These are phyloP conservation scores for Picochlorum sp. DNA, from an alignment of 139 green algal genomes.

Conservation along the genomic window DNA sequence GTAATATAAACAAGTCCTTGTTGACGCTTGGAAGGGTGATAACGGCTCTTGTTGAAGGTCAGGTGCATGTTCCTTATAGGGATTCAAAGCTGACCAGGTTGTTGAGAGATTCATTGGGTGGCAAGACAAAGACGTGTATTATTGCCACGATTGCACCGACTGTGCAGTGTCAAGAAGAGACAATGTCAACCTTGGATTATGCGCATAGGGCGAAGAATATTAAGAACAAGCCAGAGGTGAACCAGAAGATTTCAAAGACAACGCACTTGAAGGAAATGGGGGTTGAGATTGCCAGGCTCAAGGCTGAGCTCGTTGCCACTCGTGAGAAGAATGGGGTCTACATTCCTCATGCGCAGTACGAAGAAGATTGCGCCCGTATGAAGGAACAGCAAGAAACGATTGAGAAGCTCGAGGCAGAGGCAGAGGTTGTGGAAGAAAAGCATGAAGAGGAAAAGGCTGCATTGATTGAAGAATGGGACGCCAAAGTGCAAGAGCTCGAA, in stretches of 20 bases:
- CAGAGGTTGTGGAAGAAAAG: slow-evolving; percentile 14
- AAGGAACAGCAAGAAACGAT: slow-evolving; percentile 41
- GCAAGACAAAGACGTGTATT: slow-evolving; percentile 90
- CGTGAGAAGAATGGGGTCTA: slow-evolving; percentile 82
- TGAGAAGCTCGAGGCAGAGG: slow-evolving; percentile 42
- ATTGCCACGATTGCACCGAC: slow-evolving; percentile 96
- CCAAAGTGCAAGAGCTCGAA: slow-evolving; percentile 7
- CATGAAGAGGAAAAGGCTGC: slow-evolving; percentile 19
- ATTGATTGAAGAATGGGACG: slow-evolving; percentile 8
- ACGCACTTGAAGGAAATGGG: slow-evolving; percentile 94
- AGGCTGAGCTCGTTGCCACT: slow-evolving; percentile 54
- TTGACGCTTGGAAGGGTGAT: slow-evolving; percentile 96
- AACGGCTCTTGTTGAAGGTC: slow-evolving; percentile 77
- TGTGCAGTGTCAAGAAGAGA: slow-evolving; percentile 83
- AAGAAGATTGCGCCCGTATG: slow-evolving; percentile 62
- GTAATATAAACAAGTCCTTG: slow-evolving; percentile 95
- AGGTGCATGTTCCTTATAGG: slow-evolving; percentile 63
- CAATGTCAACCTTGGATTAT: slow-evolving; percentile 94
- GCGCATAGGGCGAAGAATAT: slow-evolving; percentile 97
- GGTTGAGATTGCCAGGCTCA: slow-evolving; percentile 89
- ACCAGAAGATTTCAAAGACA: slow-evolving; percentile 85
- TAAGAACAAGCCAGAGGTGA: slow-evolving; percentile 91
- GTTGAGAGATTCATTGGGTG: slow-evolving; percentile 87
- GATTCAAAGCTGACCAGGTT: slow-evolving; percentile 97
- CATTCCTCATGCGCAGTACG: slow-evolving; percentile 38